Percentiles rank a stretch among this genome's conserved stretches.
These are phyloP conservation scores for Blumeriella jaapii DNA, from an alignment of 2,329 filamentous ascomycete species.

Conservation along the genomic window DNA sequence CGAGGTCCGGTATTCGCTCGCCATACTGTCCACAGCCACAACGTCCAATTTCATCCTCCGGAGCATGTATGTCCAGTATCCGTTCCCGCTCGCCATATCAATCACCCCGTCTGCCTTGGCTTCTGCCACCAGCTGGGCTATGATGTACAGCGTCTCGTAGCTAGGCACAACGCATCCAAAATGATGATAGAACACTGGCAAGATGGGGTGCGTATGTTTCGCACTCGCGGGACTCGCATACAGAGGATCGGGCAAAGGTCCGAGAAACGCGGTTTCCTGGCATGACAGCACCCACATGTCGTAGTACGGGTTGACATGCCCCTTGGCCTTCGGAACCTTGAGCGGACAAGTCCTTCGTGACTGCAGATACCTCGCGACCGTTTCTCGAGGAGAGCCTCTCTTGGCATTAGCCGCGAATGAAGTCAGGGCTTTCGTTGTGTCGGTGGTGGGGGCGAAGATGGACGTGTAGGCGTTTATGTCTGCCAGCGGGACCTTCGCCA, in stretches of 20 bases:
- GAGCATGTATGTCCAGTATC: slow-evolving; percentile 67
- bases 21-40: slow-evolving; percentile 53
- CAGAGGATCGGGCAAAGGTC: slow-evolving; percentile 45
- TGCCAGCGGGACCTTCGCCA: slow-evolving; percentile 21
- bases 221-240: slow-evolving; percentile 33
- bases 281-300: slow-evolving; percentile 57
- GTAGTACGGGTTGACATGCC: slow-evolving; percentile 51
- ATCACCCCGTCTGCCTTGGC: slow-evolving; percentile 37
- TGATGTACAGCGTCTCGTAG: slow-evolving; percentile 51
- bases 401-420: slow-evolving; percentile 54
- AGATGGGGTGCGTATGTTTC: slow-evolving; percentile 51
- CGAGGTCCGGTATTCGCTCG: slow-evolving; percentile 54
- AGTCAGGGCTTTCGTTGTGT: slow-evolving; percentile 49
- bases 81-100: slow-evolving; percentile 61
- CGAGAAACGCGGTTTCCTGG: slow-evolving; percentile 45
- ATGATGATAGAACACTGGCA: slow-evolving; percentile 68
- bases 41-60: slow-evolving; percentile 44
- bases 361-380: slow-evolving; percentile 44
- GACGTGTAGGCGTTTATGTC: slow-evolving; percentile 57
- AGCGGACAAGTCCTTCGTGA: slow-evolving; percentile 37
- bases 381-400: slow-evolving; percentile 47
- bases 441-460: slow-evolving; percentile 51
- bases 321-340: slow-evolving; percentile 36
- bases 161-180: slow-evolving; percentile 63
- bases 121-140: slow-evolving; percentile 39